phyloP scores from a whole-genome alignment of 352 stramenopile species.

The Pythium folliculosum region DNA sequence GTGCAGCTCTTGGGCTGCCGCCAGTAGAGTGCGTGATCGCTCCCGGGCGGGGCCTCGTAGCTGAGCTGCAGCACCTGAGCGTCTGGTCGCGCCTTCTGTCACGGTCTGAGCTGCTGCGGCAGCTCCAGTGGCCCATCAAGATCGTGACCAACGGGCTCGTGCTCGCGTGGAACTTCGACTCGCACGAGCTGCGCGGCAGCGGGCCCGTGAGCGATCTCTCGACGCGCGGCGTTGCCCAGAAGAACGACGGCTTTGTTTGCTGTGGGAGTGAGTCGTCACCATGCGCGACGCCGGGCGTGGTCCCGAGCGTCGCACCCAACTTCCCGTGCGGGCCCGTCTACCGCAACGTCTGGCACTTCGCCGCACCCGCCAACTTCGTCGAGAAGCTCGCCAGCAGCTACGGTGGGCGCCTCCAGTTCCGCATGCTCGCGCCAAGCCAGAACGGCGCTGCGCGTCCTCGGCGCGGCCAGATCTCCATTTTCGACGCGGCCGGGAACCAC shows the following conservation, averaged over 20 bases:
- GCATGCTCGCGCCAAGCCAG: conserved; percentile 65
- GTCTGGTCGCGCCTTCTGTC: conserved; percentile 54
- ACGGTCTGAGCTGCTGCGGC: conserved; percentile 48
- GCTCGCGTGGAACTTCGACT: conserved; percentile 69
- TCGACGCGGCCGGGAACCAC: conserved; percentile 29
- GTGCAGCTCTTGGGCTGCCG: neutral
- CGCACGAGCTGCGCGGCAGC: conserved; percentile 9
- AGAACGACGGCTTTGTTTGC: conserved; percentile 45
- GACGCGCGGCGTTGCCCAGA: conserved; percentile 42
- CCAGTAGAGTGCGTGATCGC: conserved; percentile 35
- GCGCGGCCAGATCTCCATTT: conserved; percentile 60
- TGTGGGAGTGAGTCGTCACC: conserved; percentile 18
- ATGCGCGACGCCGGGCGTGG: conserved; percentile 36
- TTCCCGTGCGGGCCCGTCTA: conserved; percentile 75
- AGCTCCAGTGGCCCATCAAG: conserved; percentile 57
- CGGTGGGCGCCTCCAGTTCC: conserved; percentile 66
- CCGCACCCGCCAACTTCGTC: conserved; percentile 37
- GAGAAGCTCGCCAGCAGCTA: conserved; percentile 43
- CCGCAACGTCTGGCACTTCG: conserved; percentile 72
- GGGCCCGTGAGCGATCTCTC: conserved; percentile 51
- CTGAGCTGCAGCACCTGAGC: conserved; percentile 60
- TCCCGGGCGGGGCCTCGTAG: conserved; percentile 33
- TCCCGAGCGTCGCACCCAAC: conserved; percentile 41
- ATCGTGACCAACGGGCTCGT: conserved; percentile 58
- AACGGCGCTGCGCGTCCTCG: conserved; percentile 57